phyloP scores from a whole-genome alignment of 495 filamentous ascomycete genomes.

The Rostrohypoxylon terebratum region DNA sequence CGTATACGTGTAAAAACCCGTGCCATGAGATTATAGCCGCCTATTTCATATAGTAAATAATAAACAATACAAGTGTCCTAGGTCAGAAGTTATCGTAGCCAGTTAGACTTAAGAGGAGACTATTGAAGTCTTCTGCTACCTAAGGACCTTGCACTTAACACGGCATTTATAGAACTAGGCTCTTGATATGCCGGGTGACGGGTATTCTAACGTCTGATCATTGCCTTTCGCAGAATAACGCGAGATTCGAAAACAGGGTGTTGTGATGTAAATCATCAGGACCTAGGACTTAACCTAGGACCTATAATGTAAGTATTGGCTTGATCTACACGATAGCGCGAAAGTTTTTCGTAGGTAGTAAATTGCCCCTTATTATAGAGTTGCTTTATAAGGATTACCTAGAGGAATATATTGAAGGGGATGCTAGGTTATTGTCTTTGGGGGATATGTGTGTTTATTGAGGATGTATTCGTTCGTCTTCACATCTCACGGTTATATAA shows the following conservation, averaged over 20 bases:
- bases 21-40: neutral
- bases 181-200: neutral
- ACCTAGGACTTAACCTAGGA: no score
- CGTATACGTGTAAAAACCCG: neutral
- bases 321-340: neutral
- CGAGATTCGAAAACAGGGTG: neutral
- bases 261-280: neutral
- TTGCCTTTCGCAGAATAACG: neutral
- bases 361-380: no score
- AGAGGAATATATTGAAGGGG: no score
- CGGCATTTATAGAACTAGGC: neutral
- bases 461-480: no score
- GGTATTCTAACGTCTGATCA: neutral
- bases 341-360: no score
- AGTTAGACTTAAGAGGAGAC: neutral
- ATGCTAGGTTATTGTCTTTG: no score
- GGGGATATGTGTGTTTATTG: no score
- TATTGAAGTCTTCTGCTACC: neutral
- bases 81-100: neutral
- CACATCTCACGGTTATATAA: no score
- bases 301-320: neutral
- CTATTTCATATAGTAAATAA: neutral
- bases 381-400: no score
- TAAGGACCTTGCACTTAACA: neutral
- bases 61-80: neutral